Evolutionary conservation across 257 asterid species (phyloP).

Genomic region (Paraleonurus japonicus): DNA sequence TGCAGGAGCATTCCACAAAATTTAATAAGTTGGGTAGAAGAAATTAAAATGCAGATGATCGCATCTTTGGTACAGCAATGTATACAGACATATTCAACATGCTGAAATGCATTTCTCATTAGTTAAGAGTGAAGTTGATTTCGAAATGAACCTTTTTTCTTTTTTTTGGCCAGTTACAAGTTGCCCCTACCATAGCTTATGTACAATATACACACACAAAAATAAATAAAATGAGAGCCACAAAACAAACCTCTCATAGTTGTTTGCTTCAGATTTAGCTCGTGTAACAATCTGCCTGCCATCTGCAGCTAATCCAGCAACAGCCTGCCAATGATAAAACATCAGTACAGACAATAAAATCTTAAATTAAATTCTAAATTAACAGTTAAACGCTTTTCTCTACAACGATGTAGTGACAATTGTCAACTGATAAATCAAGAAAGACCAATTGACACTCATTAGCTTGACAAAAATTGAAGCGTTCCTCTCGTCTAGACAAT

Average conservation of each 20-base stretch:
- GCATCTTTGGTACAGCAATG: not conserved
- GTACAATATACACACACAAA: not conserved
- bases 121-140: not conserved
- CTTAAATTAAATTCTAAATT: not conserved
- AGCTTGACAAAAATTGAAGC: constrained; percentile 1
- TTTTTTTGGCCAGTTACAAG: not conserved
- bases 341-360: constrained; percentile 6
- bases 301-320: constrained; percentile 90
- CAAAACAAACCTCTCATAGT: constrained; percentile 56
- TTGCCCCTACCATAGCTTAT: not conserved
- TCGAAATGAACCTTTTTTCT: not conserved
- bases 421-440: not conserved
- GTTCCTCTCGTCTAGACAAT: not conserved
- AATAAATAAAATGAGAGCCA: not conserved
- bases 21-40: not conserved
- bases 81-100: not conserved
- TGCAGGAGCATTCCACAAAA: not conserved
- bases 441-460: not conserved
- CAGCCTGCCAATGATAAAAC: constrained; percentile 48
- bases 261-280: constrained; percentile 75
- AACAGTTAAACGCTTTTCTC: not conserved
- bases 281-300: constrained; percentile 85
- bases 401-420: not conserved
- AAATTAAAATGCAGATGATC: not conserved
- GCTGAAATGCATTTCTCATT: not conserved